phyloP scores from a whole-genome alignment of 495 filamentous ascomycete species.

The Penicillium paradoxum region DNA sequence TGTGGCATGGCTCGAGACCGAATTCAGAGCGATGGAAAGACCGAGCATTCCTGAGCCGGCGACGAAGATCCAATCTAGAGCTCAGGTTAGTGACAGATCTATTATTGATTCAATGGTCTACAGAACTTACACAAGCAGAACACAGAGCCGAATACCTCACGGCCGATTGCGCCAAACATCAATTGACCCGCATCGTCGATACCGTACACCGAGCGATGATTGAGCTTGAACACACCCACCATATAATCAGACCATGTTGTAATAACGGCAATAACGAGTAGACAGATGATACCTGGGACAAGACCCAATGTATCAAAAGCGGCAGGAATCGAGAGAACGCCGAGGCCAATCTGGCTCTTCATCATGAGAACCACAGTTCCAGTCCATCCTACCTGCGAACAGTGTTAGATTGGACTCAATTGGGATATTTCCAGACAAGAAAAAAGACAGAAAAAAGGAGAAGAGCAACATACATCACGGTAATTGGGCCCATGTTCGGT shows the following conservation, averaged over 20 bases:
- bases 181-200: conserved; percentile 65
- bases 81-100: conserved; percentile 44
- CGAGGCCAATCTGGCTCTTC: conserved; percentile 53
- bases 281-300: conserved; percentile 47
- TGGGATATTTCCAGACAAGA: neutral
- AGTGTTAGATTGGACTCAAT: conserved; percentile 1
- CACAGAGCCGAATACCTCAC: conserved; percentile 53
- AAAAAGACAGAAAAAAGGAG: neutral
- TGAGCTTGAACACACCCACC: conserved; percentile 64
- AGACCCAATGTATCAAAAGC: conserved; percentile 59
- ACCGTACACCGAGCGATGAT: conserved; percentile 58
- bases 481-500: conserved; percentile 4
- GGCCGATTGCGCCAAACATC: conserved; percentile 58
- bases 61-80: conserved; percentile 47
- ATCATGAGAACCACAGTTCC: conserved; percentile 37
- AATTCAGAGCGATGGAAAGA: conserved; percentile 65
- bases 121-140: conserved; percentile 39
- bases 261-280: conserved; percentile 51
- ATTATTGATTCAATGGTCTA: conserved; percentile 12
- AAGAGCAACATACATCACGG: neutral
- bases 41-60: conserved; percentile 52
- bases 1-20: conserved; percentile 54
- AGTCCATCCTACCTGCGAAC: conserved; percentile 28
- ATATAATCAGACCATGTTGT: conserved; percentile 74
- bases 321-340: conserved; percentile 55